Conservation (phyloP, 1,284 basidiomycete genomes). For the Pulveroboletus ridleyi region DNA sequence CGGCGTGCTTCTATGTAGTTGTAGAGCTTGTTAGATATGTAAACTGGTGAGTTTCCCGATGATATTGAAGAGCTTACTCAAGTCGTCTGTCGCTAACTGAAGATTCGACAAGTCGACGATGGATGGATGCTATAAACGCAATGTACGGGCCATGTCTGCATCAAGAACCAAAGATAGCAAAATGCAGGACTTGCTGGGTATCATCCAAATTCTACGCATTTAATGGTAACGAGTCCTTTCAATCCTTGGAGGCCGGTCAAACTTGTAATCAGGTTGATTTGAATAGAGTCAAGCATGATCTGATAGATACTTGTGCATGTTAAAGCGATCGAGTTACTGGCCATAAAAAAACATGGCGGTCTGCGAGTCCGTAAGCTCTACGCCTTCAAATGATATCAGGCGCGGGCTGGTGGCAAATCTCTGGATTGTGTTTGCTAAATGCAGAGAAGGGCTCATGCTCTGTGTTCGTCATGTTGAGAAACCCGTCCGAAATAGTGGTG, state of each 20-base stretch:
- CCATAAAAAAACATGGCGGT: conserved; percentile 62
- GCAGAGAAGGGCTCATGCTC: conserved; percentile 59
- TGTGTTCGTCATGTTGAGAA: conserved; percentile 54
- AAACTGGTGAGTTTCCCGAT: conserved; percentile 2
- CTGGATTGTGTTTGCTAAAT: conserved; percentile 53
- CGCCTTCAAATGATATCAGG: conserved; percentile 44
- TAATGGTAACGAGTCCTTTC: conserved; percentile 62
- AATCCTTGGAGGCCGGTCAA: conserved; percentile 72
- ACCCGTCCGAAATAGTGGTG: conserved; percentile 66
- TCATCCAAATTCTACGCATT: conserved; percentile 75
- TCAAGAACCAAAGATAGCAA: conserved; percentile 60
- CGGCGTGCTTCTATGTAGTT: conserved; percentile 57
- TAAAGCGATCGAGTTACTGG: conserved; percentile 69
- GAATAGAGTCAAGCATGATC: conserved; percentile 77
- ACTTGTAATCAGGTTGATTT: conserved; percentile 75
- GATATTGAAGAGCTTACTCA: conserved; percentile 48
- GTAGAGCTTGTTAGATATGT: conserved; percentile 46
- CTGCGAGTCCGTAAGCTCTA: conserved; percentile 54
- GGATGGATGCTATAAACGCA: conserved; percentile 37
- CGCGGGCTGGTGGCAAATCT: conserved; percentile 7
- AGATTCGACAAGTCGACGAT: conserved; percentile 82
- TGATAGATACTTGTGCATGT: conserved; percentile 74
- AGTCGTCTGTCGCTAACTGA: conserved; percentile 63
- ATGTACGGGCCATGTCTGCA: not conserved
- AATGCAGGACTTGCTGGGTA: conserved; percentile 61